Evolutionary conservation across 768 basidiomycete species (phyloP).

Genomic region (Phylloporus arenicola): DNA sequence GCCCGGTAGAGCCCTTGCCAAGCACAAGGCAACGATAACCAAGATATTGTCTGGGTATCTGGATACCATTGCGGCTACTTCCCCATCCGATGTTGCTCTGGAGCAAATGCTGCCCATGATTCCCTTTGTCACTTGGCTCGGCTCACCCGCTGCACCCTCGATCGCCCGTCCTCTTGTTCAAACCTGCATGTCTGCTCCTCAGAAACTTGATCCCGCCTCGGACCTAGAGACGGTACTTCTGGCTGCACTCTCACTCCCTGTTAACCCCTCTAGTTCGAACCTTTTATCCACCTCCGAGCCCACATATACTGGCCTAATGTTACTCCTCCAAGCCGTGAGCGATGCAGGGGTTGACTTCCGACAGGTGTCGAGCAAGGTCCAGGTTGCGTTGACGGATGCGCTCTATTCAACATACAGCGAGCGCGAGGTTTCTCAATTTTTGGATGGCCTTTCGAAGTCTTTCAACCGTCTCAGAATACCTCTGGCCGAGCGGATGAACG

Average conservation of each 20-base stretch:
- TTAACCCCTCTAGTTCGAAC: conserved; percentile 7
- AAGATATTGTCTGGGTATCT: conserved; percentile 19
- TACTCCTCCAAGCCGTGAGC: conserved; percentile 40
- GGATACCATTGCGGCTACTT: conserved; percentile 4
- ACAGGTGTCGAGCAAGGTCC: conserved; percentile 17
- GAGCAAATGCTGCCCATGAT: conserved; percentile 15
- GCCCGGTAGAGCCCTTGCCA: conserved; percentile 12
- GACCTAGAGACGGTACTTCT: conserved; percentile 46
- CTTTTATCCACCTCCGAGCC: conserved; percentile 14
- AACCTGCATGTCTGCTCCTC: conserved; percentile 39
- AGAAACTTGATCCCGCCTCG: conserved; percentile 25
- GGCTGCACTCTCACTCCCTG: conserved; percentile 32
- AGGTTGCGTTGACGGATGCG: conserved; percentile 17
- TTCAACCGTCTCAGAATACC: conserved; percentile 20
- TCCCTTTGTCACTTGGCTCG: conserved; percentile 30
- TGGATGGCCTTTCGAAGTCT: conserved; percentile 14
- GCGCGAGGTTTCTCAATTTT: conserved; percentile 21
- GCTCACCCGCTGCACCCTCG: conserved; percentile 29
- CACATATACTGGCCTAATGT: conserved; percentile 37
- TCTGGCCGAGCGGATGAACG: conserved; percentile 14
- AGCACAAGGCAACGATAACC: conserved; percentile 9
- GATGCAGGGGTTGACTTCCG: conserved; percentile 28
- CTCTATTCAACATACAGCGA: conserved; percentile 19
- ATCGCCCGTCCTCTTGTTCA: conserved; percentile 40
- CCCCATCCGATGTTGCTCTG: neutral